Evolutionary conservation across 2,329 filamentous ascomycete species (phyloP), one percentile per base, ranked within the genome.

Genomic region (Beauveria sp.): DNA sequence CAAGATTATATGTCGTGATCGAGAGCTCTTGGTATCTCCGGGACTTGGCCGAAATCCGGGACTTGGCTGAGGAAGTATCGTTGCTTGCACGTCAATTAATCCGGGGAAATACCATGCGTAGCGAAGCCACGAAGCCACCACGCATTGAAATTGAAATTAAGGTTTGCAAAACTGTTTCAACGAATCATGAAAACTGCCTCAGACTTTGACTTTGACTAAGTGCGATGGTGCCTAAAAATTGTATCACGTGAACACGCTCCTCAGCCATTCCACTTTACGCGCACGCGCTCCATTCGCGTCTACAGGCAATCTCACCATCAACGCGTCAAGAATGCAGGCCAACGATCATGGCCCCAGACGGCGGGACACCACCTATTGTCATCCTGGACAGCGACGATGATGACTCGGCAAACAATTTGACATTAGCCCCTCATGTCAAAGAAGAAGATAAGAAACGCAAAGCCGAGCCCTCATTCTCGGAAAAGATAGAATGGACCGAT

Each of bases 401-500:
- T 38, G 40, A 10, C 5, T 38, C 51, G 24, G 56, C 34, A 18
- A 38, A 20, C 9, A 12, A 49, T 38, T 12, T 20, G 18, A 57
- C 56, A 5, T 16, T 20, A 24, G 18, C 38, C 3, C 16, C 3
- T n/a, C 5, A 7, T 1, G 10, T 18, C 5, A 60, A 42, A 40
- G 49, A 54, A 38, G 18, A 20, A 5, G 60, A 42, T 4, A 58
- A 38, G 45, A 79, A 79, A 66, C 71, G 76, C 24, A 80, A 79
- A 65, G 66, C 70, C 3, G 69, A 73, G 3, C 50, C 67, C 10
- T 69, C 74, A 7, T 67, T 75, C 34, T 72, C 73, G 18, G 77
- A 79, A 62, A 81, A 79, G 66, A 74, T 80, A 1, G 69, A 75
- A n/a, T 83, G 79, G 80, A 82, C 80, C 3, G 84, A 86, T 62